Percentiles rank a stretch among this genome's conserved stretches.
These are phyloP conservation scores for Drechslerella coelobrocha DNA, from an alignment of 2,329 filamentous ascomycete species.

Conservation along the genomic window DNA sequence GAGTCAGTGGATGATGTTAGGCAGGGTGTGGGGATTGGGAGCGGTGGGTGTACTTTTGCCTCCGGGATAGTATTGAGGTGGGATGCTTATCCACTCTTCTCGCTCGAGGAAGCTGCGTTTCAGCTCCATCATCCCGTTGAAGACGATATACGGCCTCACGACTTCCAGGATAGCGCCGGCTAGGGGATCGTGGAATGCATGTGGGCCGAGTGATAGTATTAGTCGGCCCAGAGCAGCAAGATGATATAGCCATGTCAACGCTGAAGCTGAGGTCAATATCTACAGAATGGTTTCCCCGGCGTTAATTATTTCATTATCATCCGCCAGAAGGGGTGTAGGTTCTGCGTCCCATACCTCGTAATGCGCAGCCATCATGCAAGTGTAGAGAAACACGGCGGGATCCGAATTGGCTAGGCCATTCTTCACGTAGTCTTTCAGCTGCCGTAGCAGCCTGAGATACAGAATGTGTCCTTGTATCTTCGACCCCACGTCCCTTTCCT, in stretches of 20 bases:
- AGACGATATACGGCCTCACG: constrained; percentile 44
- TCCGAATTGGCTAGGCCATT: constrained; percentile 46
- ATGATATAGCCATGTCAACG: constrained; percentile 42
- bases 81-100: constrained; percentile 43
- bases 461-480: constrained; percentile 47
- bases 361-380: constrained; percentile 49
- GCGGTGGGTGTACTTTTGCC: constrained; percentile 28
- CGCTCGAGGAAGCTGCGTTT: constrained; percentile 36
- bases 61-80: constrained; percentile 38
- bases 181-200: constrained; percentile 40
- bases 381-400: constrained; percentile 46
- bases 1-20: background rate
- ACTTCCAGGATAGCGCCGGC: constrained; percentile 46
- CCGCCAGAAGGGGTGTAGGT: background rate
- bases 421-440: constrained; percentile 44
- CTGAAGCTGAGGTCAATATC: constrained; percentile 35
- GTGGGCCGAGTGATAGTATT: constrained; percentile 33
- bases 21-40: background rate
- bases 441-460: constrained; percentile 37
- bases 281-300: background rate
- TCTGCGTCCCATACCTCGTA: constrained; percentile 26
- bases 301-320: no score
- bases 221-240: constrained; percentile 37
- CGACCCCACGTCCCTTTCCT: constrained; percentile 37
- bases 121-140: constrained; percentile 35